Evolutionary conservation across 73 alveolate species (phyloP).

Genomic region (Stentor roeselii): DNA sequence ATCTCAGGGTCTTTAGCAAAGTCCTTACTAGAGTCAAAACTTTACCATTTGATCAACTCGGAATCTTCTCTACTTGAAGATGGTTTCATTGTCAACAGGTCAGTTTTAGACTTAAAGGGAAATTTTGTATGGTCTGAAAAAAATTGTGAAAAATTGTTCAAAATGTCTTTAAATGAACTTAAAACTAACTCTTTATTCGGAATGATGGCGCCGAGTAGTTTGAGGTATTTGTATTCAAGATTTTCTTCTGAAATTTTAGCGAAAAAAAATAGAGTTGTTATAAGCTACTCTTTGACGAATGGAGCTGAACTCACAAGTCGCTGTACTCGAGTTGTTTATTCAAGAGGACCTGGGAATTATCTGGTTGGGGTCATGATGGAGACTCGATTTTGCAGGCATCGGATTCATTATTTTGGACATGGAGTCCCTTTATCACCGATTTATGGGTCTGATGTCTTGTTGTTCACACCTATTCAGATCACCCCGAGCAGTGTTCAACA

Average conservation of each 20-base stretch:
- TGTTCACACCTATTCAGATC: neutral
- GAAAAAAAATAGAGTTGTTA: neutral
- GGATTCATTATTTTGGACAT: neutral
- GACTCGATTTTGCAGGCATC: neutral
- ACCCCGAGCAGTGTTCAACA: neutral
- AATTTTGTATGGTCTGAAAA: constrained; percentile 6
- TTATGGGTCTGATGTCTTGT: too few species aligned
- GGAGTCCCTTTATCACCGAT: neutral
- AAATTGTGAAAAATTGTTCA: neutral
- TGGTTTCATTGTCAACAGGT: neutral
- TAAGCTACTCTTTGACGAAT: neutral
- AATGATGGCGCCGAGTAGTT: neutral
- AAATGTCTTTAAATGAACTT: neutral
- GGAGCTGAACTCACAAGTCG: constrained; percentile 9
- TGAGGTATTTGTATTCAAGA: neutral
- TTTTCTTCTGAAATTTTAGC: neutral
- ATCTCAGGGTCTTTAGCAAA: neutral
- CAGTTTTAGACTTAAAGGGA: neutral
- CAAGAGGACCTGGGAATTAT: neutral
- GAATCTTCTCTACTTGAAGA: neutral
- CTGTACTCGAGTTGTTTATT: neutral
- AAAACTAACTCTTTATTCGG: neutral
- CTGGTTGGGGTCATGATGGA: neutral
- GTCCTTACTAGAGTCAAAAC: neutral
- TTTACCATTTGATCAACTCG: neutral